Conservation (phyloP, 2,329 filamentous ascomycete genomes). For the Pestalotiopsis fici region DNA sequence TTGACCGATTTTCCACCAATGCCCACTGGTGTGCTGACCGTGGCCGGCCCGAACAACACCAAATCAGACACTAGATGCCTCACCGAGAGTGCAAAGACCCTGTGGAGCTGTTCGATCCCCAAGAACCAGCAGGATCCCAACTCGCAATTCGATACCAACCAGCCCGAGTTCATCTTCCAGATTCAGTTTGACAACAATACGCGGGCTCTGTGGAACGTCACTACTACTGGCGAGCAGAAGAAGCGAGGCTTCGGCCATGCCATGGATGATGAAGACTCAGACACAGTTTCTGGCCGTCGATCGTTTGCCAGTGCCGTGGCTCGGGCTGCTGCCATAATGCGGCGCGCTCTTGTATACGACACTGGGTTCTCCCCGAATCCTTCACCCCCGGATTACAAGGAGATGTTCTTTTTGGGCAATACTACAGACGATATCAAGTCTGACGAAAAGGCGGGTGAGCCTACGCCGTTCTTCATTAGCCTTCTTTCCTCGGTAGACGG, state of each 20-base stretch:
- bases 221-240: conserved; percentile 18
- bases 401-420: conserved; percentile 81
- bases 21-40: conserved; percentile 78
- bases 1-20: conserved; percentile 85
- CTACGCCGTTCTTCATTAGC: conserved; percentile 86
- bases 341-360: conserved; percentile 21
- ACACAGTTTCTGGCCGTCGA: neutral
- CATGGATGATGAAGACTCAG: neutral
- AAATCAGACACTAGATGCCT: conserved; percentile 70
- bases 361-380: conserved; percentile 52
- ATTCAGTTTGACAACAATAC: conserved; percentile 72
- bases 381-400: conserved; percentile 59
- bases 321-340: conserved; percentile 14
- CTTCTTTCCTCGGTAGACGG: conserved; percentile 30
- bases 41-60: conserved; percentile 71
- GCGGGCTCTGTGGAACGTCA: conserved; percentile 49
- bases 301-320: conserved; percentile 10
- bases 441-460: conserved; percentile 75
- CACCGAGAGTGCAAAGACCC: conserved; percentile 56
- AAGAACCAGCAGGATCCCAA: conserved; percentile 72
- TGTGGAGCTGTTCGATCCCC: conserved; percentile 87
- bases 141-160: conserved; percentile 62
- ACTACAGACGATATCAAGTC: conserved; percentile 75
- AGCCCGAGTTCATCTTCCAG: conserved; percentile 79
- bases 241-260: neutral